Evolutionary conservation across 139 green algal species (phyloP).

Genomic region (Monoraphidium neglectum): DNA sequence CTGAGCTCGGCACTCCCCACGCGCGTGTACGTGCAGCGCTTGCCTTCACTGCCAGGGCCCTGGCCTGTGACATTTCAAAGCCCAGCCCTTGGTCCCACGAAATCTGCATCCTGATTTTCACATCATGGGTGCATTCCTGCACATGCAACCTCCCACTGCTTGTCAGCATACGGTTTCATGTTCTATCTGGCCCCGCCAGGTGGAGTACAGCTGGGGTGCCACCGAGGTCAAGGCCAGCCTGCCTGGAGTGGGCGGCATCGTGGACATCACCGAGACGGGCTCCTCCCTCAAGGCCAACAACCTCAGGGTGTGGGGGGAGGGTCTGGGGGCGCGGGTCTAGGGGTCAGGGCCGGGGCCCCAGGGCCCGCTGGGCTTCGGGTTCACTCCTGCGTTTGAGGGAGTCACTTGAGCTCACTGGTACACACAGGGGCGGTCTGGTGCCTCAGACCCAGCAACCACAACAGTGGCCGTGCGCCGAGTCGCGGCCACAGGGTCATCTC

Average conservation of each 20-base stretch:
- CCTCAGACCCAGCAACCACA: too few species aligned
- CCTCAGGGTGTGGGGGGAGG: conserved; percentile 7
- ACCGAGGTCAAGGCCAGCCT: conserved; percentile 49
- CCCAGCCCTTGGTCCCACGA: too few species aligned
- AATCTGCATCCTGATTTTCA: too few species aligned
- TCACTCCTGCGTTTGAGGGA: background rate
- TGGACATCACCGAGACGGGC: conserved; percentile 52
- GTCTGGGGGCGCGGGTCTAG: background rate
- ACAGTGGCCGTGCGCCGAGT: background rate
- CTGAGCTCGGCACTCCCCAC: too few species aligned
- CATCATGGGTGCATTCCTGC: too few species aligned
- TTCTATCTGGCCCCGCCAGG: too few species aligned
- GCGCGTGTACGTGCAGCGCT: too few species aligned
- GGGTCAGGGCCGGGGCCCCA: background rate
- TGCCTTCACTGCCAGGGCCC: too few species aligned
- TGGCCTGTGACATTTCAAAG: too few species aligned
- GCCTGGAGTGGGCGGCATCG: conserved; percentile 39
- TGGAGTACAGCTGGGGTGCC: conserved; percentile 45
- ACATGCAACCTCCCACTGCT: too few species aligned
- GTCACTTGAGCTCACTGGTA: background rate
- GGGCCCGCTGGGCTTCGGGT: background rate
- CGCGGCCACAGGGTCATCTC: background rate
- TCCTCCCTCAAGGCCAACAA: conserved; percentile 43
- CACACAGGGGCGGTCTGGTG: background rate
- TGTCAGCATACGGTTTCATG: too few species aligned